phyloP scores from a whole-genome alignment of 768 basidiomycete genomes.

The Lentinula edodes region DNA sequence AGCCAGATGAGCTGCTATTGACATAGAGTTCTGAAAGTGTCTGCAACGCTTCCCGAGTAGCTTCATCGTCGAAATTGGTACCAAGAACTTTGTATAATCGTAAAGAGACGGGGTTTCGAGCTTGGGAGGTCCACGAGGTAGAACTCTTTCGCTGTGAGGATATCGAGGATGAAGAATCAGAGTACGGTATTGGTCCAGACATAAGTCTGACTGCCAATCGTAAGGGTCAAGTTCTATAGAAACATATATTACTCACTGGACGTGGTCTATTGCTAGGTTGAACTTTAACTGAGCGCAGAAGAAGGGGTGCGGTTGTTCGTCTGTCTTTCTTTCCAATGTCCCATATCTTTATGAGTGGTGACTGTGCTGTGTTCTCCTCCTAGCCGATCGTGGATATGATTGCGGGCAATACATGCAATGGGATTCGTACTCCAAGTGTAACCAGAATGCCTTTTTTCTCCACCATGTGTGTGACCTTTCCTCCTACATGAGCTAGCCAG shows the following conservation, averaged over 20 bases:
- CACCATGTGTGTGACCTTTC: slow-evolving; percentile 82
- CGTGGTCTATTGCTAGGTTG: slow-evolving; percentile 74
- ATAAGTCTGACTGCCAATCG: neutral
- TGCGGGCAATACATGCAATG: neutral
- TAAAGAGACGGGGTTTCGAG: slow-evolving; percentile 73
- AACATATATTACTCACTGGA: slow-evolving; percentile 42
- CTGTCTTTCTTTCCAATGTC: slow-evolving; percentile 70
- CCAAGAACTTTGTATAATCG: slow-evolving; percentile 89
- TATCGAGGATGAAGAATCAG: slow-evolving; percentile 2
- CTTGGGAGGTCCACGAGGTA: slow-evolving; percentile 18
- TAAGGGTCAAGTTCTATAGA: neutral
- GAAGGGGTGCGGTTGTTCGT: slow-evolving; percentile 52
- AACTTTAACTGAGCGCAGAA: slow-evolving; percentile 75
- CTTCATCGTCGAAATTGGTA: slow-evolving; percentile 71
- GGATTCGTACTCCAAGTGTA: slow-evolving; percentile 74
- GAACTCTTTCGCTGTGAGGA: neutral
- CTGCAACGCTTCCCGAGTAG: slow-evolving; percentile 73
- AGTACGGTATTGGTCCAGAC: neutral
- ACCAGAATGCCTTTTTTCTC: slow-evolving; percentile 78
- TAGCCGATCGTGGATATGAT: slow-evolving; percentile 19
- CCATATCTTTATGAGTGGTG: slow-evolving; percentile 84
- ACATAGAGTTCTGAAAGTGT: slow-evolving; percentile 81
- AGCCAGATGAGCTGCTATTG: slow-evolving; percentile 12
- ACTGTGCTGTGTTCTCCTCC: slow-evolving; percentile 70
- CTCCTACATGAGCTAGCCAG: slow-evolving; percentile 77